Evolutionary conservation across 345 rosid species (phyloP).

Genomic region (Citrus inodora): DNA sequence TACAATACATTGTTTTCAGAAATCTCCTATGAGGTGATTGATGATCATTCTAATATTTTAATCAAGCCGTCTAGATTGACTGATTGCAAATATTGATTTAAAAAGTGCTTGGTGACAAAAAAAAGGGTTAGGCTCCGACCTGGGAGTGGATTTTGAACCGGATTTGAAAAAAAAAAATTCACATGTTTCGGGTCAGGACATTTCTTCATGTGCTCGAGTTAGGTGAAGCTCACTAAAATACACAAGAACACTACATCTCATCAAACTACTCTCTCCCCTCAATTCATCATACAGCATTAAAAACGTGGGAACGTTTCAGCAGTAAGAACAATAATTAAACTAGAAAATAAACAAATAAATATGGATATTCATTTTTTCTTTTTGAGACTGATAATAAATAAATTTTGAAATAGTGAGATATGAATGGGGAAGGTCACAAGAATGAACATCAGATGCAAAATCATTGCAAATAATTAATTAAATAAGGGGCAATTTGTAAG

Average conservation of each 20-base stretch:
- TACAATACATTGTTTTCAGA: background rate
- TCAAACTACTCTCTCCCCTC: background rate
- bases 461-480: background rate
- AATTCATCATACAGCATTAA: background rate
- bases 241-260: background rate
- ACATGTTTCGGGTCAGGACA: background rate
- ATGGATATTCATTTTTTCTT: no score
- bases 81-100: background rate
- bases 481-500: background rate
- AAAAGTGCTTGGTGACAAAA: background rate
- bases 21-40: background rate
- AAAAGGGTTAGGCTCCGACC: background rate
- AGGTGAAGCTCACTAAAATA: background rate
- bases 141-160: background rate
- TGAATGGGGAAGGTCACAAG: background rate
- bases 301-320: background rate
- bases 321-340: background rate
- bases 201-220: background rate
- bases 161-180: background rate
- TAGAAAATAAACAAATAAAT: no score
- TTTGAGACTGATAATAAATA: background rate
- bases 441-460: background rate
- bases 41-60: background rate
- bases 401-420: no score
- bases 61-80: background rate